Conservation (phyloP, 129 eudicot species). For the Flaveria ramosissima region DNA sequence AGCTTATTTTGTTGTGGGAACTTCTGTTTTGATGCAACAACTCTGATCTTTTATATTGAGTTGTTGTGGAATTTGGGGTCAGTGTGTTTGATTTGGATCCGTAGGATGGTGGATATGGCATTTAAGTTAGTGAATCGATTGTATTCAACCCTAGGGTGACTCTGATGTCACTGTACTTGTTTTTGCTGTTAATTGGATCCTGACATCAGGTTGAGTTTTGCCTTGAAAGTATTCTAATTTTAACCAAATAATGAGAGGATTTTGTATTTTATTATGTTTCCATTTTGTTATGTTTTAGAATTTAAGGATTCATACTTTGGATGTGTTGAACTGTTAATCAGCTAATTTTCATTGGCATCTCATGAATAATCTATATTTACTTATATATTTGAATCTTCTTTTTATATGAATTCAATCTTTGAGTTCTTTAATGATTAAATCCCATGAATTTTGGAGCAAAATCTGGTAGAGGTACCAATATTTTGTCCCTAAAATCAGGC, state of each 20-base stretch:
- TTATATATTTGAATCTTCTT: neutral
- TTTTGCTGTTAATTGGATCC: constrained; percentile 29
- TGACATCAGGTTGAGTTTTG: constrained; percentile 35
- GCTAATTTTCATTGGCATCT: constrained; percentile 5
- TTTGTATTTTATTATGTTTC: neutral
- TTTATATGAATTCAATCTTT: constrained; percentile 2
- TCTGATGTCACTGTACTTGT: neutral
- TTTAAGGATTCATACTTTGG: constrained; percentile 7
- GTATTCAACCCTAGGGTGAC: neutral
- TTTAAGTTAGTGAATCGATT: constrained; percentile 15
- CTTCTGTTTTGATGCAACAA: constrained; percentile 18
- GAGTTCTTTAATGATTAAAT: constrained; percentile 18
- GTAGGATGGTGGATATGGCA: neutral
- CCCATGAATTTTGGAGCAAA: neutral
- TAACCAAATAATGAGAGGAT: neutral
- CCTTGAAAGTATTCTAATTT: neutral
- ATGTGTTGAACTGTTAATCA: constrained; percentile 13
- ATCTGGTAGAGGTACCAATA: neutral
- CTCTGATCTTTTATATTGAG: constrained; percentile 34
- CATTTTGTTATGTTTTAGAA: neutral
- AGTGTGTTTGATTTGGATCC: constrained; percentile 34
- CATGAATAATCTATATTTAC: constrained; percentile 4
- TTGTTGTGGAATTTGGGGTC: constrained; percentile 12
- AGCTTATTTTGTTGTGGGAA: constrained; percentile 17
- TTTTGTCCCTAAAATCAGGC: constrained; percentile 7